A percentile compares a stretch with the other conserved stretches of the same genome.
Evolutionary conservation across 1,284 basidiomycete genomes (phyloP).

Genomic region (Coniferiporia weirii): DNA sequence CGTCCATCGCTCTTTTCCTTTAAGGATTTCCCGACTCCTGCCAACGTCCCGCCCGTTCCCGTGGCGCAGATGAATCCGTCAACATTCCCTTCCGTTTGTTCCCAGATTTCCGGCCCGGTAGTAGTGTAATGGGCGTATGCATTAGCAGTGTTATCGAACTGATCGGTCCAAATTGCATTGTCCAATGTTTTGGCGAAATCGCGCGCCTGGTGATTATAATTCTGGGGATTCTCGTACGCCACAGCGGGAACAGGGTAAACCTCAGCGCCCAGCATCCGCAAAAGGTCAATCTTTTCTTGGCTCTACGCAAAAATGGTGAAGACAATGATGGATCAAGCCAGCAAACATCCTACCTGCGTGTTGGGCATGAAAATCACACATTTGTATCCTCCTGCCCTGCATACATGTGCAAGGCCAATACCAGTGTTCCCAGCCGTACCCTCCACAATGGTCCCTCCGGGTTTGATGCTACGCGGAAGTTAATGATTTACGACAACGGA

Average conservation of each 20-base stretch:
- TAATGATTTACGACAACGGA: background rate
- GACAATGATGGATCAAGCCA: background rate
- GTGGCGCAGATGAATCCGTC: slow-evolving; percentile 94
- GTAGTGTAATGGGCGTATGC: slow-evolving; percentile 84
- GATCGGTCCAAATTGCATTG: slow-evolving; percentile 99
- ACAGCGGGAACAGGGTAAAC: slow-evolving; percentile 31
- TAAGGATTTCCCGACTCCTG: slow-evolving; percentile 82
- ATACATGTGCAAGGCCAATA: slow-evolving; percentile 94
- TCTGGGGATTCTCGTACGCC: slow-evolving; percentile 85
- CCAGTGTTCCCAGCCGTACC: slow-evolving; percentile 99
- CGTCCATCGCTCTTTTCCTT: slow-evolving; percentile 80
- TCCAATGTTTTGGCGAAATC: slow-evolving; percentile 77
- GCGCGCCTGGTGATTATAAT: slow-evolving; percentile 98
- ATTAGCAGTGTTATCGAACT: slow-evolving; percentile 95
- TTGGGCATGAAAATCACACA: slow-evolving; percentile 99
- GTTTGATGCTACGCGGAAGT: slow-evolving; percentile 56
- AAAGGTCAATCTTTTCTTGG: slow-evolving; percentile 96
- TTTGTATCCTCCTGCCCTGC: slow-evolving; percentile 88
- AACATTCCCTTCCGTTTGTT: slow-evolving; percentile 75
- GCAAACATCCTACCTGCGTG: slow-evolving; percentile 59
- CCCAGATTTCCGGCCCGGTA: slow-evolving; percentile 97
- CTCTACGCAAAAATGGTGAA: slow-evolving; percentile 42
- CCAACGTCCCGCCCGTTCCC: slow-evolving; percentile 94
- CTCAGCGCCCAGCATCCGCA: slow-evolving; percentile 79
- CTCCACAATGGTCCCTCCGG: slow-evolving; percentile 95